Evolutionary conservation across 2,329 filamentous ascomycete genomes (phyloP), one percentile per base, ranked within the genome.

Genomic region (Colletotrichum sp.): DNA sequence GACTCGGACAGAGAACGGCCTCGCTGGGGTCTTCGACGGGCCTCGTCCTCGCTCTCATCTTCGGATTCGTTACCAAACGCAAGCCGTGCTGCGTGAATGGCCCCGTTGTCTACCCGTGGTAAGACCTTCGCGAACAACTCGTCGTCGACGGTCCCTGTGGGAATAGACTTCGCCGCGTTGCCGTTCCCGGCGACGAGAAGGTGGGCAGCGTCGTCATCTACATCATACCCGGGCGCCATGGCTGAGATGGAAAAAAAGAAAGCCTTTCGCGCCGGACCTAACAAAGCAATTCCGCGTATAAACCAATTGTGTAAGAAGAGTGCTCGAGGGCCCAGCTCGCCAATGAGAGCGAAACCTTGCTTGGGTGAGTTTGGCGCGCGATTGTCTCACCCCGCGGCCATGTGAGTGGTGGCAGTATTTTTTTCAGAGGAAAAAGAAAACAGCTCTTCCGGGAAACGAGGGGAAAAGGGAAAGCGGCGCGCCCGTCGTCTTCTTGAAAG

Each of bases 111-210:
- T 30, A 64, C 64, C 5, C 70, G 73, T 10, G 73, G 73, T 16
- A 75, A 24, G 12, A 75, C 64, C 38, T 48, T 62, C 16, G 73
- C 48, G 26, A 75, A 26, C 28, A 75, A 43, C 26, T 73, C 70
- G 56, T 73, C 73, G 58, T 75, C 73, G 70, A 73, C 58, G 28
- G 64, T 43, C 21, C 73, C 73, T 16, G 38, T 36, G 16, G 70
- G 43, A 60, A 75, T 30, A 58, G 58, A n/a, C 58, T 75, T 60
- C n/a, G 58, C 16, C 8, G 32, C 28, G 34, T 69, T 65, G 43
- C 70, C 70, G 28, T 68, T 73, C 28, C 43, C 70, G 58, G 70
- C 60, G 28, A 32, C 43, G 16, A 4, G 13, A 58, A 65, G 71
- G 56, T 38, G 55, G 18, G 65, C n/a, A 18, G 56, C 58, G 64